Evolutionary conservation across 345 rosid species (phyloP), one percentile per base, ranked within the genome.

Genomic region (Anastatica hierochuntica): DNA sequence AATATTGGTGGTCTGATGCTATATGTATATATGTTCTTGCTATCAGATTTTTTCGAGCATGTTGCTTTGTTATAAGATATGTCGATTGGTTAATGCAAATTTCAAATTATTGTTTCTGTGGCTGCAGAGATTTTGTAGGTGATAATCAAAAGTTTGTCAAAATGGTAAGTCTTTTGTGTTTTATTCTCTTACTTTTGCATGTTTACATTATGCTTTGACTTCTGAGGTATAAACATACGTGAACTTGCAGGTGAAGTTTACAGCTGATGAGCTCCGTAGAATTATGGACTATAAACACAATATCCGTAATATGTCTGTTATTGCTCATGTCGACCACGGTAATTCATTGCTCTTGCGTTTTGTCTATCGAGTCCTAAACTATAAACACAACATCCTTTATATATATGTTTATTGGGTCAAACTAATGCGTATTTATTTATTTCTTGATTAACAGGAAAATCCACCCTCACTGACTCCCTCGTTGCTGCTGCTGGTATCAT

Each of bases 401-500:
- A n/a, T n/a, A n/a, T n/a, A n/a, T n/a, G n/a, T n/a, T n/a, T n/a
- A n/a, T n/a, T n/a, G n/a, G n/a, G n/a, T n/a, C n/a, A 6, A 40
- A 5, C 56, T 41, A 15, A 37, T 29, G 42, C 33, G 6, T 8
- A 19, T 27, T 14, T 37, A 0, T 16, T 7, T 10, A 0, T 10
- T 11, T 56, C 23, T 11, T 13, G 4, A 15, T n/a, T 24, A 56
- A 46, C 70, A 85, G 95, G 95, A 9, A 85, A 85, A 56, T 85
- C 95, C 5, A 85, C 95, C 0, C 88, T 85, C 15, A 85, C 95
- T 0, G 95, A 85, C 39, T 85, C 95, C n/a, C 76, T 85, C 10
- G 95, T 85, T 13, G 95, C 95, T 72, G 95, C 95, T 74, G 95
- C 95, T 16, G 95, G 95, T 55, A 85, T 85, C 47, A 85, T 85